These are phyloP conservation scores for Fusarium pseudonygamai DNA, from an alignment of 2,329 filamentous ascomycete species.

Conservation along the genomic window DNA sequence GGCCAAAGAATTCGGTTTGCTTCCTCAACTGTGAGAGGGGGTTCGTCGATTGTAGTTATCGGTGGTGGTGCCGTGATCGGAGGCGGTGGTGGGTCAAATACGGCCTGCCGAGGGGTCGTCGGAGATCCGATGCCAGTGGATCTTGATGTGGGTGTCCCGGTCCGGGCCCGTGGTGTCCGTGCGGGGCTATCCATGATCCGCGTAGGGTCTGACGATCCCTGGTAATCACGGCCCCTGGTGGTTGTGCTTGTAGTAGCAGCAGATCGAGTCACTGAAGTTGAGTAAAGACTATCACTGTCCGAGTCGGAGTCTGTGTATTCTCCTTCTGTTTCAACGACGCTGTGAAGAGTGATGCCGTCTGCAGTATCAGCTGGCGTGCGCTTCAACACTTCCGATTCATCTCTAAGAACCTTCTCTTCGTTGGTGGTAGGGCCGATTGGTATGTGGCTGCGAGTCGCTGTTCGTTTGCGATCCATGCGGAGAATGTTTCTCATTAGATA, in stretches of 20 bases:
- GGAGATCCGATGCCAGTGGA: constrained; percentile 30
- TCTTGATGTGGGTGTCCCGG: constrained; percentile 34
- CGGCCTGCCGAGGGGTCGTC: constrained; percentile 32
- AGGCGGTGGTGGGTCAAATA: constrained; percentile 7
- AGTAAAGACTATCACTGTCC: constrained; percentile 39
- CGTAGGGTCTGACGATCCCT: constrained; percentile 24
- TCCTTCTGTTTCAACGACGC: constrained; percentile 43
- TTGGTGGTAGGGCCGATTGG: constrained; percentile 40
- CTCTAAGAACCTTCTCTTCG: constrained; percentile 49
- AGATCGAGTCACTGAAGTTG: constrained; percentile 28
- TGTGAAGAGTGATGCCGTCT: constrained; percentile 45
- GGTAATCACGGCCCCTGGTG: constrained; percentile 12
- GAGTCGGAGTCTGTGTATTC: constrained; percentile 40
- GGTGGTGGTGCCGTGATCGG: constrained; percentile 9
- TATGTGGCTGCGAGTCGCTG: constrained; percentile 26
- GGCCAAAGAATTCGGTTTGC: constrained; percentile 53
- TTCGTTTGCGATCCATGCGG: constrained; percentile 42
- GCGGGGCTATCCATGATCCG: constrained; percentile 32
- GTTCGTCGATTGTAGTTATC: constrained; percentile 38
- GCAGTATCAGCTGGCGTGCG: constrained; percentile 40
- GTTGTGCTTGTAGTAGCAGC: constrained; percentile 23
- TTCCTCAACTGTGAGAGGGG: constrained; percentile 53
- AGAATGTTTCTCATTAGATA: constrained; percentile 50
- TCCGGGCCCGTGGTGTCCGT: constrained; percentile 26
- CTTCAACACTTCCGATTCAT: constrained; percentile 46